Evolutionary conservation across 202 grass and related monocot species (phyloP), one percentile per base, ranked within the genome.

Genomic region (Hordeum pubiflorum): DNA sequence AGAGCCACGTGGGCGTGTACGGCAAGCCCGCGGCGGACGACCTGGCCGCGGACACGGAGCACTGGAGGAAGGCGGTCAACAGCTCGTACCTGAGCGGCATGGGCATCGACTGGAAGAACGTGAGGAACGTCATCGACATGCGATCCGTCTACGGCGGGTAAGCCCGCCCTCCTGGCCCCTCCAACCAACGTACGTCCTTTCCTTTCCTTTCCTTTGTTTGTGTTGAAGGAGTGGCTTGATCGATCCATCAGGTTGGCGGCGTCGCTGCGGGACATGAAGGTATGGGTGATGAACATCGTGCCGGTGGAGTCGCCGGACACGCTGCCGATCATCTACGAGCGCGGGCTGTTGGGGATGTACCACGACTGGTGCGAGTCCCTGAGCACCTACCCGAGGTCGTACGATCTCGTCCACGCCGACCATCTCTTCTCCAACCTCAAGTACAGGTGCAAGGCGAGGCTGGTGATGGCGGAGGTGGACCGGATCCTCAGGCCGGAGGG

Each of bases 111-210:
- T 97, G 94, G 94, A 81, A 81, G 36, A 75, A 65, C 46, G 83
- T 97, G 39, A 74, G 91, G 89, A 97, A 97, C 76, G 78, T 90
- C 83, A 97, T 94, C 87, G 94, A 97, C 83, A 97, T 92, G 94
- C 86, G 94, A 56, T 84, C 87, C 55, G 83, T 94, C 69, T 92
- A 97, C 79, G 94, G 94, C 76, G 94, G 94, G 91, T 90, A 90
- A 77, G 75, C 46, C 46, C 46, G 11, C 36, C 36, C 36, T 37
- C 7, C 36, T 37, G 36, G 32, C 32, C 4, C 32, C 36, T 9
- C 8, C n/a, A 4, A 2, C 50, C 37, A 37, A 37, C 36, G 36
- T 44, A 37, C 36, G 36, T 24, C 26, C 33, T 3, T 63, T 48
- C 44, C 44, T 24, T 0, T 63, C 57, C 20, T 69, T 63, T 48